Percentiles rank a stretch among this genome's conserved stretches.
Evolutionary conservation across 2,329 filamentous ascomycete species (phyloP).

Genomic region (Whalleya microplaca): DNA sequence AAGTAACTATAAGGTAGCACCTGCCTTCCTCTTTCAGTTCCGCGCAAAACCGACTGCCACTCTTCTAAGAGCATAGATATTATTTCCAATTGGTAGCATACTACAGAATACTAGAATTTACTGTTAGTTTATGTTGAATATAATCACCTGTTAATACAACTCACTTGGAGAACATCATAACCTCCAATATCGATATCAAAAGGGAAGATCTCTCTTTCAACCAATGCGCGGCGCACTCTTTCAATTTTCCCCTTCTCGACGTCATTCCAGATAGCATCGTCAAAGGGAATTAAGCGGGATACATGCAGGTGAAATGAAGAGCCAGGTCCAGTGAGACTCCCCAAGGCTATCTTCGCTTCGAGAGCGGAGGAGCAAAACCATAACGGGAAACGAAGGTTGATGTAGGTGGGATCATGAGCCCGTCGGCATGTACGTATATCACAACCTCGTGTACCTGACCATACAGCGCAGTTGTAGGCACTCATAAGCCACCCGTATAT

Average conservation of each 20-base stretch:
- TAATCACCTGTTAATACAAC: background rate
- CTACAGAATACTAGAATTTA: constrained; percentile 1
- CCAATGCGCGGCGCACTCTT: background rate
- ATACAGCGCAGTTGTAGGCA: constrained; percentile 10
- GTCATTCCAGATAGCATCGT: background rate
- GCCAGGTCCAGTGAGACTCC: constrained; percentile 1
- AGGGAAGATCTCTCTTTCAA: background rate
- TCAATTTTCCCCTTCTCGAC: background rate
- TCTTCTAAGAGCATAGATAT: constrained; percentile 2
- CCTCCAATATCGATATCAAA: constrained; percentile 1
- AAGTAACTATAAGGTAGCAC: background rate
- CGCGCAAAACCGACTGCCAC: background rate
- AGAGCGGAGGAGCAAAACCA: constrained; percentile 8
- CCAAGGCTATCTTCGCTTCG: constrained; percentile 9
- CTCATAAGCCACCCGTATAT: constrained; percentile 13
- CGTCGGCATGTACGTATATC: constrained; percentile 10
- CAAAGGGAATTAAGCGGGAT: background rate
- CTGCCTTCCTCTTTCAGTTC: constrained; percentile 3
- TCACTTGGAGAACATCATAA: constrained; percentile 1
- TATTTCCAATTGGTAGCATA: background rate
- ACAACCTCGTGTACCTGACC: background rate
- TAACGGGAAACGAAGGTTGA: constrained; percentile 15
- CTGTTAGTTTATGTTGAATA: background rate
- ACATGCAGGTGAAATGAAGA: constrained; percentile 16
- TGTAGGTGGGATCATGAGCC: background rate